phyloP scores from a whole-genome alignment of 2,329 filamentous ascomycete species.

The Lachnellula subtilissima region DNA sequence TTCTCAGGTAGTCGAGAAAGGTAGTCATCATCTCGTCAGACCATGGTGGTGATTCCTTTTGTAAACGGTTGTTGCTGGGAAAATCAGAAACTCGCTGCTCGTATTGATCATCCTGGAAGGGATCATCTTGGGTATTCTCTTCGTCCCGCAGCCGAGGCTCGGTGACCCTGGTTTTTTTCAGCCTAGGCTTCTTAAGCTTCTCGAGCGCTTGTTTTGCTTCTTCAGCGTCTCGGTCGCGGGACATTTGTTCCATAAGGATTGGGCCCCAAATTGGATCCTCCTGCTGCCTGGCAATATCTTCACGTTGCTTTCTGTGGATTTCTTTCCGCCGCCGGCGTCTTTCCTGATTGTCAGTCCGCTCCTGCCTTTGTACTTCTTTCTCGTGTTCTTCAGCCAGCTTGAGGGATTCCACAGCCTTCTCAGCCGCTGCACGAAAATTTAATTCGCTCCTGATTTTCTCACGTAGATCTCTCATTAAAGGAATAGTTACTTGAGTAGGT shows the following conservation, averaged over 20 bases:
- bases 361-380: background rate
- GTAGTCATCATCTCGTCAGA: slow-evolving; percentile 4
- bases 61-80: slow-evolving; percentile 11
- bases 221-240: background rate
- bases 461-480: background rate
- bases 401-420: background rate
- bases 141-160: background rate
- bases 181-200: background rate
- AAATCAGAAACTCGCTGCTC: slow-evolving; percentile 13
- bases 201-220: background rate
- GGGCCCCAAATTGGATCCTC: background rate
- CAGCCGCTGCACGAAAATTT: background rate
- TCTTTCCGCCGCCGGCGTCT: background rate
- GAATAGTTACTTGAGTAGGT: background rate
- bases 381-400: background rate
- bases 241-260: background rate
- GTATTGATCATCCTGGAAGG: slow-evolving; percentile 6
- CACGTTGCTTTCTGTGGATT: background rate
- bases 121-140: slow-evolving; percentile 8
- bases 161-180: background rate
- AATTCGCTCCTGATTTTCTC: background rate
- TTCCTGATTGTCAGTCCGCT: background rate
- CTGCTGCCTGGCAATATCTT: background rate
- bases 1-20: slow-evolving; percentile 18
- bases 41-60: slow-evolving; percentile 1